These are phyloP conservation scores for Fonsecaea multimorphosa DNA, from an alignment of 2,329 filamentous ascomycete species.

Conservation along the genomic window DNA sequence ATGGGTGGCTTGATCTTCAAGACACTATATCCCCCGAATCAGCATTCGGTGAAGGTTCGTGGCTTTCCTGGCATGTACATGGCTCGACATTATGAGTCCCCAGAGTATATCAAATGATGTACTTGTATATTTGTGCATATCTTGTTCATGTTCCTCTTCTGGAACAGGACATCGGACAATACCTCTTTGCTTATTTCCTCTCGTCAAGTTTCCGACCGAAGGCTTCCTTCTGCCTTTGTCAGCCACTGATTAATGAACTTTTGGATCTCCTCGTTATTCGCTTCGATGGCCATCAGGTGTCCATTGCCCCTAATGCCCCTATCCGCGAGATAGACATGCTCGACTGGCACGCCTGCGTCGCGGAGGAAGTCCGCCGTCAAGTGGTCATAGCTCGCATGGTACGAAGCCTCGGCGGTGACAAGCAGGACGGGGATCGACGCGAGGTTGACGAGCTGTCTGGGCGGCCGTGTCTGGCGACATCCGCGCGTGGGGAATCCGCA, in stretches of 20 bases:
- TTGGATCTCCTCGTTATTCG: slow-evolving; percentile 29
- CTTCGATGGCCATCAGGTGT: slow-evolving; percentile 45
- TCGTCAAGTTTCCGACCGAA: neutral
- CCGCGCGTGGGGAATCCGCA: slow-evolving; percentile 31
- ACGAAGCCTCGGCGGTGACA: slow-evolving; percentile 60
- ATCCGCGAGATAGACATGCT: slow-evolving; percentile 55
- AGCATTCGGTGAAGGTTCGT: neutral
- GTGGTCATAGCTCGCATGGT: slow-evolving; percentile 61
- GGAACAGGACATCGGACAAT: neutral
- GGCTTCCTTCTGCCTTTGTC: neutral
- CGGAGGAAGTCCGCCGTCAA: slow-evolving; percentile 59
- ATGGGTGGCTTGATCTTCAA: neutral
- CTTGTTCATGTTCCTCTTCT: neutral
- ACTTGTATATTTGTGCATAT: neutral
- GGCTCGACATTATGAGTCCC: neutral
- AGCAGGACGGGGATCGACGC: slow-evolving; percentile 56
- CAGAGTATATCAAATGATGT: neutral
- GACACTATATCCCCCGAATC: too few species aligned
- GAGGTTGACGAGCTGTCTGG: slow-evolving; percentile 56
- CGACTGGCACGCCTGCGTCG: slow-evolving; percentile 57
- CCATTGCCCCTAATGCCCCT: slow-evolving; percentile 60
- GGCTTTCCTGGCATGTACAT: neutral
- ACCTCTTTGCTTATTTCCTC: neutral
- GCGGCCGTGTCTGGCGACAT: slow-evolving; percentile 43
- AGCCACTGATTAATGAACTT: slow-evolving; percentile 19